A percentile compares a stretch with the other conserved stretches of the same genome.
Evolutionary conservation across 148 eudicot genomes (phyloP).

Genomic region (Bassia scoparia): DNA sequence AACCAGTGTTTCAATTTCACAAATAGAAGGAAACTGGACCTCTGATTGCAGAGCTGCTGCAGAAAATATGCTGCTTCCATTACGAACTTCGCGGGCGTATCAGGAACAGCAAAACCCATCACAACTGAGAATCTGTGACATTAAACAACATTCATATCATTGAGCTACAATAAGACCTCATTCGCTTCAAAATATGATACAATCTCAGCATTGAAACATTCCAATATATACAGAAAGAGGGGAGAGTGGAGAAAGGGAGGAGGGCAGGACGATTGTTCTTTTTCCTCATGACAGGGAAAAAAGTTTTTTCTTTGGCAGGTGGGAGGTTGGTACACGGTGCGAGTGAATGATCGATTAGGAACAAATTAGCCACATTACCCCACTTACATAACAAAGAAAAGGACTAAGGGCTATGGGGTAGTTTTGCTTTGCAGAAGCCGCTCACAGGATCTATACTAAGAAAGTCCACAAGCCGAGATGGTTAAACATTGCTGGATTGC

Average conservation of each 20-base stretch:
- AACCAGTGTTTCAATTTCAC: background rate
- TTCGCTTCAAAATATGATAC: background rate
- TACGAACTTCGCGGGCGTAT: conserved; percentile 90
- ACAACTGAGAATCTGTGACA: conserved; percentile 73
- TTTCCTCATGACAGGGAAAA: background rate
- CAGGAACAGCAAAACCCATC: conserved; percentile 86
- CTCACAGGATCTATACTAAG: background rate
- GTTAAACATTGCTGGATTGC: too few relatives aligned
- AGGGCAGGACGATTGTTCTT: too few relatives aligned
- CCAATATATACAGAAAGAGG: background rate
- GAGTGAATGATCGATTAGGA: too few relatives aligned
- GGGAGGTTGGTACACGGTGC: too few relatives aligned
- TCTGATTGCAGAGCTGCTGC: conserved; percentile 98
- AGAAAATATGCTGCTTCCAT: conserved; percentile 95
- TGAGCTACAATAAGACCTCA: background rate
- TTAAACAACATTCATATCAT: background rate
- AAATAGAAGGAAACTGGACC: conserved; percentile 36
- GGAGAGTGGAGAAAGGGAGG: too few relatives aligned
- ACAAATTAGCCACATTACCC: too few relatives aligned
- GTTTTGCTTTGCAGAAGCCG: background rate
- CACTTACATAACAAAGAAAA: background rate
- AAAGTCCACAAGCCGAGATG: background rate
- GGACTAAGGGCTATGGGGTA: background rate
- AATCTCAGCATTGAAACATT: background rate
- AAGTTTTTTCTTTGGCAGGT: too few relatives aligned